Base-by-base conservation (phyloP, 192 early-diverging fungal genomes). In the Haplosporangium gracile region DNA sequence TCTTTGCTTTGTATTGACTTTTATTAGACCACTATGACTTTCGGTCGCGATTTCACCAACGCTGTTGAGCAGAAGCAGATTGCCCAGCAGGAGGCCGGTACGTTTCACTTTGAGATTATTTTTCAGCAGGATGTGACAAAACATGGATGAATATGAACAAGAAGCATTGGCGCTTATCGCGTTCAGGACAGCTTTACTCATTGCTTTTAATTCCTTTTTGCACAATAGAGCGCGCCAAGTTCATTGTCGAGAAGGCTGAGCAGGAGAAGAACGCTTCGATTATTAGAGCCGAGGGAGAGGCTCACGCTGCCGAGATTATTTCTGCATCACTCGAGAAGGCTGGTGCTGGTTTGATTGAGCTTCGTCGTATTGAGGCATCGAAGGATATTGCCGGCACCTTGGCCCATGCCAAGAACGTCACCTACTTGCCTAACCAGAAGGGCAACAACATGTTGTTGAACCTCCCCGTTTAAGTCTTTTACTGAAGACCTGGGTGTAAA, bases 51-150 rank as follows among this genome's bases (percentile, higher is more conserved):
- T 83, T 99, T 99, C 83, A 99, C 98, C 74, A 95, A 97, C 75
- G 98, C 98, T 65, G 98, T 99, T 76, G 98, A 99, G 89, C 96
- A 97, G 87, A 98, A 99, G 92, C 96, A 98, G 87, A 98, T 99
- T 92, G 97, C 99, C 57, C 98, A 99, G 84, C 99, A 99, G 91
- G 99, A 99, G 88, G 99, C 99, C 68, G 82, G 82, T 85, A 85
- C 65, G 82, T 76, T 40, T 15, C 8, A 38, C 29, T 24, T 49
- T 68, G 18, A 34, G 2, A 10, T 42, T 4, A 9, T 2, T 13
- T n/a, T 63, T 16, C 20, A 51, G 22, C 24, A 13, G 63, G 22
- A 45, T 68, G 38, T 13, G 18, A 6, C 8, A 20, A 24, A 70
- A 7, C 20, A 32, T 49, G 26, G 5, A 18, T 0, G 32, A 70